Evolutionary conservation across 208 protist species (phyloP).

Genomic region (Wallacemonas sp.): DNA sequence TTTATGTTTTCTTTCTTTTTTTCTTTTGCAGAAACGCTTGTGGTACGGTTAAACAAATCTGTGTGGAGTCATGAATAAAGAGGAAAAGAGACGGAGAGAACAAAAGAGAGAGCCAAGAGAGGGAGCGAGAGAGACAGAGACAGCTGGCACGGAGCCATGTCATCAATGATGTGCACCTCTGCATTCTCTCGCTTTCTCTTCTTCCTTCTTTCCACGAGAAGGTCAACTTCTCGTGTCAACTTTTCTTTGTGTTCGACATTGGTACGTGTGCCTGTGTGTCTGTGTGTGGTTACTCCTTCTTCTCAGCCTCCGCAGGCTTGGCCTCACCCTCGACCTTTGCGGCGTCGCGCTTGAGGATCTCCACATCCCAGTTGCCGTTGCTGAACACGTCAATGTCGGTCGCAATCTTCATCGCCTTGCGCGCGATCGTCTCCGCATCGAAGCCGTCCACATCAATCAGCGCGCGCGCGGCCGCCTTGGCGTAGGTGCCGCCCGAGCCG

Average conservation of each 20-base stretch:
- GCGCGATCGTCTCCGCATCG: slow-evolving; percentile 90
- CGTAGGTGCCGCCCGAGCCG: slow-evolving; percentile 93
- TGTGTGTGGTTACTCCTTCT: neutral
- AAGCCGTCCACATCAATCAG: slow-evolving; percentile 90
- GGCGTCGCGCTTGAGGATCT: slow-evolving; percentile 60
- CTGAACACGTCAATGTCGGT: slow-evolving; percentile 96
- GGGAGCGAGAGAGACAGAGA: no score
- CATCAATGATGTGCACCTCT: no score
- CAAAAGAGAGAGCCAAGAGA: slow-evolving; percentile 19
- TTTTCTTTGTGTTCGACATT: neutral
- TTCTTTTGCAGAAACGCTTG: slow-evolving; percentile 14
- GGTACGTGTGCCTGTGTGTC: neutral
- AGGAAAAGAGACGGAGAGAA: neutral
- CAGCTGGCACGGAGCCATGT: no score
- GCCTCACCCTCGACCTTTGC: slow-evolving; percentile 15
- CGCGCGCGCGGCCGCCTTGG: slow-evolving; percentile 93
- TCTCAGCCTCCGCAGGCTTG: slow-evolving; percentile 11
- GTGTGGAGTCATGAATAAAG: slow-evolving; percentile 1
- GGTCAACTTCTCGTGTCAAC: neutral
- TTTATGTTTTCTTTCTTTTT: slow-evolving; percentile 12
- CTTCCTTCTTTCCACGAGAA: no score
- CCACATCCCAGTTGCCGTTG: slow-evolving; percentile 94
- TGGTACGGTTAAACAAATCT: neutral
- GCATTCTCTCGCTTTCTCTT: no score
- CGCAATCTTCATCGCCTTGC: slow-evolving; percentile 95